Base-by-base conservation (phyloP, 306 rosid species). In the Prunus dulcis region DNA sequence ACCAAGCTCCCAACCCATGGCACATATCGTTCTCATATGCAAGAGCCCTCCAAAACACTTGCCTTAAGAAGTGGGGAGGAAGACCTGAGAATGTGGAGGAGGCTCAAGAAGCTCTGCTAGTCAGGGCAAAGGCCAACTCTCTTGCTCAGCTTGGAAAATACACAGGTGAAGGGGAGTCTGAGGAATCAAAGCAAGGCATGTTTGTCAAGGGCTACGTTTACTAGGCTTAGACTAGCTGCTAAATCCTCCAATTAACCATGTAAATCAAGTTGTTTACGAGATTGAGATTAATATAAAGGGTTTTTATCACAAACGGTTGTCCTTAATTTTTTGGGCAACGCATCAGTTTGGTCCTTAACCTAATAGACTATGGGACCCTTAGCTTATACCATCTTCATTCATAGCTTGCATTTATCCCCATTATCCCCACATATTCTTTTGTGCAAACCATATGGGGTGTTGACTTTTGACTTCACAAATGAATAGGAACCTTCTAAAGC, bases 21-120 rank as follows among this genome's bases (percentile, higher is more conserved):
- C 98, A 92, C 8, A 96, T 94, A 85, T 92, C 97, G 0, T 94
- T 94, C 93, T 94, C 98, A 32, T 94, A 89, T 27, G 98, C 97
- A n/a, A 91, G 98, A 86, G 98, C 98, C 28, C 97, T 94, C 67
- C 97, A 92, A 84, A 94, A 94, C 91, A 92, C 97, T 1, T 65
- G 83, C 86, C 78, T 94, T 89, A 92, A 94, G 89, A 89, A 90
- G 66, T 94, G 98, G 98, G 97, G 92, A 58, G 98, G 98, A 47
- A 82, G 89, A 41, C 89, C 91, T 0, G 98, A 94, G 87, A 92
- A 92, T 12, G 93, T 94, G 79, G 78, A 86, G 86, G 92, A 87
- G 0, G 98, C 97, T n/a, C 98, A 94, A 78, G 95, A 90, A 49
- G 28, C 87, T 7, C 85, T 94, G 8, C 87, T 90, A 23, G 60